Percentiles rank a stretch among this genome's conserved stretches.
Conservation (phyloP, 768 basidiomycete species). For the Boletus reticulatus region DNA sequence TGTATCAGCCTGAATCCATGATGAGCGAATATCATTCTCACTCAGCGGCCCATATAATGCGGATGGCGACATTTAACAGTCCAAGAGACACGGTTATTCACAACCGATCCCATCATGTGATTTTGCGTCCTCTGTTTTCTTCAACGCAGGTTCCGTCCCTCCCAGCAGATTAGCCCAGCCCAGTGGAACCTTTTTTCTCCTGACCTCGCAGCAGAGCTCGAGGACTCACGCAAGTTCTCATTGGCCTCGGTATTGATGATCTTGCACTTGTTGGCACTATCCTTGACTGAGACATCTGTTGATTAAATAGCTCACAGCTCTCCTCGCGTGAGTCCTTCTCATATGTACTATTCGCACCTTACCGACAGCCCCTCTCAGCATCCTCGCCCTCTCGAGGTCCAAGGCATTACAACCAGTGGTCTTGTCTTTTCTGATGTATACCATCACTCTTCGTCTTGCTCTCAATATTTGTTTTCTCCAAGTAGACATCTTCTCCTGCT, state of each 20-base stretch:
- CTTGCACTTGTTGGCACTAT: neutral
- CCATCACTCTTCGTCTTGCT: conserved; percentile 19
- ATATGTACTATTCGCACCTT: too few relatives aligned
- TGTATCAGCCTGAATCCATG: too few relatives aligned
- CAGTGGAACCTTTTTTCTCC: neutral
- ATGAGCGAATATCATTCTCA: too few relatives aligned
- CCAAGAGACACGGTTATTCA: too few relatives aligned
- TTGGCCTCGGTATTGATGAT: conserved; percentile 11
- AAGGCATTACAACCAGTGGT: conserved; percentile 1
- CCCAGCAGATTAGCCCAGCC: neutral
- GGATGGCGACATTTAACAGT: too few relatives aligned
- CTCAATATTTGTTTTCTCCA: conserved; percentile 4
- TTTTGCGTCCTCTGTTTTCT: neutral
- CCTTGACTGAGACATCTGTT: neutral
- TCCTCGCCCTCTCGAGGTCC: conserved; percentile 12
- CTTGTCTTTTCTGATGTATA: conserved; percentile 23
- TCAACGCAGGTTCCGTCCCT: neutral
- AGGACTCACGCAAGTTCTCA: conserved; percentile 13
- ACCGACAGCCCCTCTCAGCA: too few relatives aligned
- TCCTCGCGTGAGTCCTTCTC: conserved; percentile 16
- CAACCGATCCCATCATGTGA: neutral
- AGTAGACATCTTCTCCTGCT: neutral
- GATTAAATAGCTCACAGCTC: conserved; percentile 8
- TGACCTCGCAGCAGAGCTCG: conserved; percentile 5
- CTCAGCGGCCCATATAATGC: too few relatives aligned